A percentile compares a stretch with the other conserved stretches of the same genome.
phyloP scores from a whole-genome alignment of 2,329 filamentous ascomycete species.

The Fusarium sp. region DNA sequence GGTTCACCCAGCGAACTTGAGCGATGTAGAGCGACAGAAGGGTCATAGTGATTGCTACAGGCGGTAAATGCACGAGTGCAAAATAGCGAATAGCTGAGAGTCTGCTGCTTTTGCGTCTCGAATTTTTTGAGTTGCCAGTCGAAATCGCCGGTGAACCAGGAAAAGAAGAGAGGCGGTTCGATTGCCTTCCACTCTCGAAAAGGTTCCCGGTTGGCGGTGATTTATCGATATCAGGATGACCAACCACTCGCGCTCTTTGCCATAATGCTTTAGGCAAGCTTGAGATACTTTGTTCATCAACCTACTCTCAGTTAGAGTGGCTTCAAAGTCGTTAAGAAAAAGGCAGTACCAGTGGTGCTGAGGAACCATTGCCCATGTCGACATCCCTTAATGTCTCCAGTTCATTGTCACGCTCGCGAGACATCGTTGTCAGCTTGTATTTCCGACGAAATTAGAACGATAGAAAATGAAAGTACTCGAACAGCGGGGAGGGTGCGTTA shows the following conservation, averaged over 20 bases:
- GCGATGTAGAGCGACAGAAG: background rate
- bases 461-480: background rate
- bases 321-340: background rate
- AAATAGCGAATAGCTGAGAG: background rate
- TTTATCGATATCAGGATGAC: rapidly evolving
- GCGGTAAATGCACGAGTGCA: background rate
- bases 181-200: background rate
- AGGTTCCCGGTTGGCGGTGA: rapidly evolving
- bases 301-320: background rate
- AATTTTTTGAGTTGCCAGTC: rapidly evolving
- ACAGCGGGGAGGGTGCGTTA: background rate
- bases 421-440: background rate
- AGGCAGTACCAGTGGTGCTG: background rate
- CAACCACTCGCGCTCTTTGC: background rate
- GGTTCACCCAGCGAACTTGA: background rate
- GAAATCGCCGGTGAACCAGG: background rate
- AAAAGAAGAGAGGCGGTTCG: background rate
- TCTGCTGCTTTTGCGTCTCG: background rate
- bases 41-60: background rate
- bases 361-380: background rate
- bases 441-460: background rate
- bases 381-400: background rate
- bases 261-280: background rate
- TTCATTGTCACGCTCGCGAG: background rate
- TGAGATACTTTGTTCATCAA: background rate